Evolutionary conservation across 148 eudicot genomes (phyloP), one percentile per base, ranked within the genome.

Genomic region (Bassia scoparia): DNA sequence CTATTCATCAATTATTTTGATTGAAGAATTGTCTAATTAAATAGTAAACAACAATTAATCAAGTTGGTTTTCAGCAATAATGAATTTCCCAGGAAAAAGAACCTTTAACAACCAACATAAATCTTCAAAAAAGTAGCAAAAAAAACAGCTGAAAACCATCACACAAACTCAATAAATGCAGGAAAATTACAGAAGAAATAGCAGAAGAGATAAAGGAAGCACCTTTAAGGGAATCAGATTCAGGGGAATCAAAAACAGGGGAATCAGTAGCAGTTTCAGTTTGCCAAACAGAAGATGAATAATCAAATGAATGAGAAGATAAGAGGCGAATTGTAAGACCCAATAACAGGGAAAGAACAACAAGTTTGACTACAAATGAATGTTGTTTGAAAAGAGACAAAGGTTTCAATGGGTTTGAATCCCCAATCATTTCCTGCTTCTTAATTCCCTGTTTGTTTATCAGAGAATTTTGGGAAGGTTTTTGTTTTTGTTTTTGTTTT

Each of bases 311-410:
- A 67, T 70, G 79, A 0, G 88, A 85, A 69, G 83, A 80, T 35
- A 82, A 80, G 17, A 93, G 65, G 43, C 81, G 85, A 76, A 84
- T 83, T 26, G 85, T 83, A 35, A 90, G 44, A 44, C 88, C 95
- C 67, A 89, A 23, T 3, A 88, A 50, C 69, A 89, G 78, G 72
- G 81, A 80, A 21, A 83, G 68, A 67, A 85, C 75, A 11, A 65
- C 80, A 74, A 90, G 71, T 56, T 89, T 90, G 17, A 85, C 78
- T 58, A 85, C 67, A n/a, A 77, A 26, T 10, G 80, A 82, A 44
- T 72, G 80, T 30, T 77, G 80, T 70, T 86, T 86, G 79, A 77
- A 54, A 29, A 81, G 20, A 72, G 82, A 71, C 41, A 78, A 26
- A 9, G 79, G 52, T 35, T 70, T 76, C 37, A 60, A 35, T 35